These are phyloP conservation scores for Aphanomyces cochlioides DNA, from an alignment of 352 stramenopile species.

Conservation along the genomic window DNA sequence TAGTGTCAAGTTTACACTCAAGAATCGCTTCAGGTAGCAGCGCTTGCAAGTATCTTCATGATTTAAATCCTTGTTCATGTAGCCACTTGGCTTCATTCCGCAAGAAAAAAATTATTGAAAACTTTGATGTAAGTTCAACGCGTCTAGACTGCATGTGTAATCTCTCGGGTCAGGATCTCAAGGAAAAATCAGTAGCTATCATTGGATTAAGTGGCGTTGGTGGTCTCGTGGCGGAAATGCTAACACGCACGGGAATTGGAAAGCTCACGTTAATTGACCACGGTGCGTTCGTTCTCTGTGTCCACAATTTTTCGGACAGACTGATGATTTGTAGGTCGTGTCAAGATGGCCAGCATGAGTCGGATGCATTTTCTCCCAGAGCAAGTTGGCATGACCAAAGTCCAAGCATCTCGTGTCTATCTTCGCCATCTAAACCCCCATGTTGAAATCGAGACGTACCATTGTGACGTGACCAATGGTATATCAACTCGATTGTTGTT, in stretches of 20 bases:
- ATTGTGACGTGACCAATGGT: conserved; percentile 18
- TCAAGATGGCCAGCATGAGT: conserved; percentile 24
- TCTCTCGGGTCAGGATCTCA: neutral
- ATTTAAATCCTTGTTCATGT: neutral
- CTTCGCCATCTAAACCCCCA: conserved; percentile 14
- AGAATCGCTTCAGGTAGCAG: conserved; percentile 7
- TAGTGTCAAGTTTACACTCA: conserved; percentile 6
- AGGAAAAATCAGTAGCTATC: conserved; percentile 7
- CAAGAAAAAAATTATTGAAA: conserved; percentile 21
- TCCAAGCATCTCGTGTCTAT: conserved; percentile 6
- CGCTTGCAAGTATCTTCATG: neutral
- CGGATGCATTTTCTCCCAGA: conserved; percentile 14
- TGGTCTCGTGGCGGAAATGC: conserved; percentile 16
- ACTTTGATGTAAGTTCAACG: conserved; percentile 2
- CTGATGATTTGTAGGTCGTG: neutral
- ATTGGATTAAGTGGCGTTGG: conserved; percentile 17
- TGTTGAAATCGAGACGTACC: conserved; percentile 7
- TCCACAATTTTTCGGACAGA: neutral
- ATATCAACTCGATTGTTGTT: neutral
- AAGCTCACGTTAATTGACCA: conserved; percentile 22
- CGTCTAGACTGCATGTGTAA: no score
- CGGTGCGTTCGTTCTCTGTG: neutral
- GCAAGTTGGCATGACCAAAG: conserved; percentile 19
- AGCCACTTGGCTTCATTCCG: conserved; percentile 15
- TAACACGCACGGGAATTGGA: neutral